A percentile compares a stretch with the other conserved stretches of the same genome.
phyloP scores from a whole-genome alignment of 371 early-diverging fungal genomes.

The Mucor indicus region DNA sequence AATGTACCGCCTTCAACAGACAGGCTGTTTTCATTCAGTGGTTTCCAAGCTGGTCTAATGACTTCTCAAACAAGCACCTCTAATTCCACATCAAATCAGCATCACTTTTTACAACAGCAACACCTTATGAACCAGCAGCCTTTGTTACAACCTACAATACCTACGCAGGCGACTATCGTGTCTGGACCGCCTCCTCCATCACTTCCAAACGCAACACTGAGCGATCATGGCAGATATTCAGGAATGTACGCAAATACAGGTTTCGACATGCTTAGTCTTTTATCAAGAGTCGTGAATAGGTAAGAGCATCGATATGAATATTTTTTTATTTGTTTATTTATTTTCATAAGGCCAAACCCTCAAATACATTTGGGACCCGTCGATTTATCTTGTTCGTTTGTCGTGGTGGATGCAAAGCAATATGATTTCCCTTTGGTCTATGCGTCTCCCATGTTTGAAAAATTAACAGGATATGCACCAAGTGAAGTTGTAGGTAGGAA shows the following conservation, averaged over 20 bases:
- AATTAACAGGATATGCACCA: conserved; percentile 55
- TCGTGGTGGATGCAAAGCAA: conserved; percentile 46
- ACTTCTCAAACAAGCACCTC: too few species aligned
- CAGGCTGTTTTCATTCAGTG: too few species aligned
- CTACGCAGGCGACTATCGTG: too few species aligned
- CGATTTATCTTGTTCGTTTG: conserved; percentile 56
- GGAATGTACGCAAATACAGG: conserved; percentile 50
- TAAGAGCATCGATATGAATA: background rate
- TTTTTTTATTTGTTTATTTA: background rate
- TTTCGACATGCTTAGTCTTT: conserved; percentile 57
- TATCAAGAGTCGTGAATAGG: conserved; percentile 27
- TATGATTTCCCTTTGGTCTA: conserved; percentile 54
- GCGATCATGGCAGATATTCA: background rate
- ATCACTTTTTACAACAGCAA: too few species aligned
- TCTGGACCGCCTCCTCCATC: too few species aligned
- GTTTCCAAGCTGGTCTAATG: too few species aligned
- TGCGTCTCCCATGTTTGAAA: conserved; percentile 54
- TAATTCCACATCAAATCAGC: too few species aligned
- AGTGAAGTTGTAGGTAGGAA: conserved; percentile 60
- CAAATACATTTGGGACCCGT: conserved; percentile 56
- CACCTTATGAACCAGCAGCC: too few species aligned
- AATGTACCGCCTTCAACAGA: too few species aligned
- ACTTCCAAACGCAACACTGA: too few species aligned
- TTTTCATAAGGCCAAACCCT: conserved; percentile 36
- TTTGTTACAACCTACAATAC: too few species aligned